Percentiles rank a stretch among this genome's conserved stretches.
phyloP scores from a whole-genome alignment of 805 yeast genomes.

The Torulaspora delbrueckii region DNA sequence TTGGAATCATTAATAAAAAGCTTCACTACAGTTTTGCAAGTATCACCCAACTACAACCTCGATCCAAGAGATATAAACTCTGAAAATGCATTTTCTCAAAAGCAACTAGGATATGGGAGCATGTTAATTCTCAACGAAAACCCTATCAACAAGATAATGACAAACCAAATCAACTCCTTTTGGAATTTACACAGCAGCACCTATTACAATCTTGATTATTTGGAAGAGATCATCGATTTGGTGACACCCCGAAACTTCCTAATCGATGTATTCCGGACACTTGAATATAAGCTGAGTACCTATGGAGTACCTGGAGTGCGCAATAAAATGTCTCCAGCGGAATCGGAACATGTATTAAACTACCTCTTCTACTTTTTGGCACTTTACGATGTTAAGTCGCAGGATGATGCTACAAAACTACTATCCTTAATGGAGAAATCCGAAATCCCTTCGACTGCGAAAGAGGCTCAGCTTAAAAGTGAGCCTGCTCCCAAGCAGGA shows the following conservation, averaged over 20 bases:
- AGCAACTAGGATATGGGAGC: slow-evolving; percentile 25
- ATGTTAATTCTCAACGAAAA: slow-evolving; percentile 28
- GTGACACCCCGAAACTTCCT: slow-evolving; percentile 29
- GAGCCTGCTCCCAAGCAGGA: slow-evolving; percentile 15
- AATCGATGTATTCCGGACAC: slow-evolving; percentile 25
- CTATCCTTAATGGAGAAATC: slow-evolving; percentile 20
- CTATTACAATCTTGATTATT: slow-evolving; percentile 33
- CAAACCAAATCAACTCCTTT: slow-evolving; percentile 35
- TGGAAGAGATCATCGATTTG: slow-evolving; percentile 27
- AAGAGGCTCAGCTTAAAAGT: slow-evolving; percentile 10
- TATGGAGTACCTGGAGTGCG: slow-evolving; percentile 26
- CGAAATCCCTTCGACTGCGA: slow-evolving; percentile 2
- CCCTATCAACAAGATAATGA: slow-evolving; percentile 32
- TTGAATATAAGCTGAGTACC: slow-evolving; percentile 25
- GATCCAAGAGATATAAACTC: slow-evolving; percentile 25
- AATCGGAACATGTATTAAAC: slow-evolving; percentile 27
- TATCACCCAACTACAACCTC: slow-evolving; percentile 28
- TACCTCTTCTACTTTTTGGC: slow-evolving; percentile 32
- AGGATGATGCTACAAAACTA: slow-evolving; percentile 22
- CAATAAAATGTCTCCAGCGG: slow-evolving; percentile 21
- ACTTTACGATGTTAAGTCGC: slow-evolving; percentile 27
- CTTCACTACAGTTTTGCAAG: slow-evolving; percentile 18
- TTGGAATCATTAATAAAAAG: slow-evolving; percentile 26
- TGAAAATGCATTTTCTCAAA: slow-evolving; percentile 27
- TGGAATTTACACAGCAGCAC: slow-evolving; percentile 38